Conservation (phyloP, 768 basidiomycete genomes). For the Podaxis rugospora region DNA sequence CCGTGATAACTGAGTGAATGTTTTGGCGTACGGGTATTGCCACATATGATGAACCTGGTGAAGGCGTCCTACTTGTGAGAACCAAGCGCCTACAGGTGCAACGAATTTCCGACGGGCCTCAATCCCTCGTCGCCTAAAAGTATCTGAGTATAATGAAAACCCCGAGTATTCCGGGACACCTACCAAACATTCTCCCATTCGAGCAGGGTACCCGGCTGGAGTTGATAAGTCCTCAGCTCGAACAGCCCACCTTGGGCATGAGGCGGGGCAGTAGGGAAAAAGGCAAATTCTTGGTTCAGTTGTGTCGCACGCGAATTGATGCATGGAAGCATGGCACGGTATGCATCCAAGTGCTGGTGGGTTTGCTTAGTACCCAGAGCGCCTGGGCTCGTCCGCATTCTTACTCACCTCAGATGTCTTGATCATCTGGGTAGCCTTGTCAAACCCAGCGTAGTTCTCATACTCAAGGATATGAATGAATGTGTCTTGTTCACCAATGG, state of each 20-base stretch:
- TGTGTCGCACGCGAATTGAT: conserved; percentile 71
- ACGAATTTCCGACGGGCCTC: conserved; percentile 89
- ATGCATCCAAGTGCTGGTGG: conserved; percentile 59
- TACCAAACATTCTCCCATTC: conserved; percentile 97
- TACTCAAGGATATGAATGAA: conserved; percentile 86
- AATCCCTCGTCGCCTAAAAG: conserved; percentile 79
- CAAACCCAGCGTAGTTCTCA: conserved; percentile 88
- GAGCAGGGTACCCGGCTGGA: conserved; percentile 84
- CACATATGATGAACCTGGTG: conserved; percentile 95
- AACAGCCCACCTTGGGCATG: conserved; percentile 87
- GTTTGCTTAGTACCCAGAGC: conserved; percentile 1
- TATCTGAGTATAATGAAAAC: neutral
- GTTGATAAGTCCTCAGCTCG: conserved; percentile 84
- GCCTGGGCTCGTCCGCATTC: neutral
- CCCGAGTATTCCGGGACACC: conserved; percentile 17
- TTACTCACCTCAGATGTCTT: conserved; percentile 57
- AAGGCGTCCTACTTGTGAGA: conserved; percentile 79
- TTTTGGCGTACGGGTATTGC: conserved; percentile 80
- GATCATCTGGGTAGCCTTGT: conserved; percentile 66
- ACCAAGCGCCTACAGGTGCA: conserved; percentile 88
- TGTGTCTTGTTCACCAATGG: conserved; percentile 86
- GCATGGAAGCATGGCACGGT: conserved; percentile 72
- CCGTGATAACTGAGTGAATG: neutral
- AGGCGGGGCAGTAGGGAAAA: conserved; percentile 89
- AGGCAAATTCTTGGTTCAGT: conserved; percentile 91